phyloP scores from a whole-genome alignment of 805 yeast species.

The Brettanomyces custersianus region DNA sequence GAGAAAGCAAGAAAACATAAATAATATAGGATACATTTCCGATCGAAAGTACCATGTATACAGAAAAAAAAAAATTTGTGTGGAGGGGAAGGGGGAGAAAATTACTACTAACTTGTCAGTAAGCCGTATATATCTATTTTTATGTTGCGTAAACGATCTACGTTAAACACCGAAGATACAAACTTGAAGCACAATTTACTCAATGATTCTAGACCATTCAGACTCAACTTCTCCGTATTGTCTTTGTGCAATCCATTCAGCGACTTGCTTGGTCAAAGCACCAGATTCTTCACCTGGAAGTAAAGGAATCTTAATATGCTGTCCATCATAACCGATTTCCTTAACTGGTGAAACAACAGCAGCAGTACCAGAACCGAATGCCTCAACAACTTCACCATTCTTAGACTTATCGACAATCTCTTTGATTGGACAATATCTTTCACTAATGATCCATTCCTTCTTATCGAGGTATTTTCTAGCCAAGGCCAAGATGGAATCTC shows the following conservation, averaged over 20 bases:
- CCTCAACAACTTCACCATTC: constrained; percentile 82
- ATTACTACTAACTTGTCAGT: too few relatives aligned
- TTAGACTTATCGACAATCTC: constrained; percentile 74
- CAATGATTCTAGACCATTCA: constrained; percentile 39
- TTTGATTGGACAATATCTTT: constrained; percentile 72
- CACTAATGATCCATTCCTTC: constrained; percentile 73
- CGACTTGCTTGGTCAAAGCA: constrained; percentile 65
- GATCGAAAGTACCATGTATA: not conserved
- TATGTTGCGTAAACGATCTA: too few relatives aligned
- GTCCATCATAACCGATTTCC: constrained; percentile 72
- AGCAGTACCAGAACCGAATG: constrained; percentile 97
- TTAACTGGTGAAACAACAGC: constrained; percentile 93
- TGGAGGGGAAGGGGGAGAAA: too few relatives aligned
- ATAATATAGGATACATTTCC: not conserved
- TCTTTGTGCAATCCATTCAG: constrained; percentile 78
- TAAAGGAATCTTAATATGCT: constrained; percentile 69
- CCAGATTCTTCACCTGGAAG: constrained; percentile 75
- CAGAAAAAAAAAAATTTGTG: too few relatives aligned
- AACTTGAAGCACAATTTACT: too few relatives aligned
- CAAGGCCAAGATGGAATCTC: constrained; percentile 76
- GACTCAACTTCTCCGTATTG: constrained; percentile 82
- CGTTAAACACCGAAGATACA: too few relatives aligned
- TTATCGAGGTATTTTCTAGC: constrained; percentile 69
- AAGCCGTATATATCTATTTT: too few relatives aligned
- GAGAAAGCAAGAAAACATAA: not conserved